Evolutionary conservation across 2,329 filamentous ascomycete species (phyloP).

Genomic region (Diaporthe humulicola): DNA sequence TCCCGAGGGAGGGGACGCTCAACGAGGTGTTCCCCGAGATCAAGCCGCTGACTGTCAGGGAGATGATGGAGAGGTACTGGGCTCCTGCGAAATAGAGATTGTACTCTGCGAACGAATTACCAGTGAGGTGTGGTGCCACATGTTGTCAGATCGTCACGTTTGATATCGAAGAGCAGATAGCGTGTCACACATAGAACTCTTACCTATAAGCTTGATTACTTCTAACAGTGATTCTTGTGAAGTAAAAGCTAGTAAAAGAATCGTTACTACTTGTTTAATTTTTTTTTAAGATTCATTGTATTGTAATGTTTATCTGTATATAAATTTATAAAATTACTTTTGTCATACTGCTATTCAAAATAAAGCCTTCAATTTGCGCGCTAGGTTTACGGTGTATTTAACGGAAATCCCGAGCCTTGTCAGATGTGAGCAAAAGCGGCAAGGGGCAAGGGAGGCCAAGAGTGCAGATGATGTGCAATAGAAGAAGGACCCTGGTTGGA

Average conservation of each 20-base stretch:
- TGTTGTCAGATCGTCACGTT: neutral
- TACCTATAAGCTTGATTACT: no score
- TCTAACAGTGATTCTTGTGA: no score
- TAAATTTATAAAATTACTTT: no score
- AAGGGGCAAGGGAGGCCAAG: neutral
- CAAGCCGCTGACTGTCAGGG: neutral
- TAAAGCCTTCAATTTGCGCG: no score
- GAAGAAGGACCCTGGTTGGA: neutral
- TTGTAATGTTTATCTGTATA: no score
- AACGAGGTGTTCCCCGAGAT: slow-evolving; percentile 10
- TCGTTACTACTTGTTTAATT: no score
- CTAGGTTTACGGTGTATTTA: neutral
- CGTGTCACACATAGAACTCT: no score
- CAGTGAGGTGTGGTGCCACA: neutral
- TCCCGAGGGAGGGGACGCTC: neutral
- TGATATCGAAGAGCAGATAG: neutral
- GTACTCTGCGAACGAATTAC: neutral
- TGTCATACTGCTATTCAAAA: no score
- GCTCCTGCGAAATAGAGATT: neutral
- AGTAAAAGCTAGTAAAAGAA: no score
- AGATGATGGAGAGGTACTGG: neutral
- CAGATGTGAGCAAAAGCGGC: neutral
- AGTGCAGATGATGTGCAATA: neutral
- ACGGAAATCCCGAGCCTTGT: neutral
- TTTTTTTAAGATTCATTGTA: no score